Evolutionary conservation across 129 eudicot species (phyloP), one percentile per base, ranked within the genome.

Genomic region (Centella asiatica): DNA sequence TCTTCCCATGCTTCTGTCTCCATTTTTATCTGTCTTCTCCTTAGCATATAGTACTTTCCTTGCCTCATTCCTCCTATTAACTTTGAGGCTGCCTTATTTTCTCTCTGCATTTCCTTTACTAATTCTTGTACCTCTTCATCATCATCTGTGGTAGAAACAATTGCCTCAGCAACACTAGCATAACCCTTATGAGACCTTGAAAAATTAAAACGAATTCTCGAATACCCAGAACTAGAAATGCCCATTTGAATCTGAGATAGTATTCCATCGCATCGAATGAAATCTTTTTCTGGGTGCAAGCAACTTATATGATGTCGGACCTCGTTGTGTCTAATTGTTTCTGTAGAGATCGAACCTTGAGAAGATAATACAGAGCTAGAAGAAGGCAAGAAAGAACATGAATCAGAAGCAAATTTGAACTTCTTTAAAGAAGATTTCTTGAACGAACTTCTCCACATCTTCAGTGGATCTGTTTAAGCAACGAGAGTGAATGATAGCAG

Each of bases 1-100:
- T 70, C 72, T 51, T 72, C 80, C 98, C 98, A 90, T 0, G 98
- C 98, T 52, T 86, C 98, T 0, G 98, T 90, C 75, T 90, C 98
- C 29, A 74, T 66, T 78, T 92, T 92, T 11, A 84, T 74, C 62
- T 92, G 98, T 24, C 95, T 62, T 64, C 64, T 82, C 53, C 88
- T 76, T 11, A 92, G 81, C 13, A 66, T 59, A 61, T 25, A 37
- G 67, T 84, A 81, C 78, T 80, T 87, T 64, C 86, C 83, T 36
- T 54, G 66, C 63, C 85, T 77, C 69, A 92, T 82, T 22, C 94
- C 96, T 5, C 72, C 75, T n/a, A 83, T 70, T 34, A 67, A 4
- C 48, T 72, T 81, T 11, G 61, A 72, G 55, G 69, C 66, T 53
- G 68, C 71, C 50, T 81, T 74, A 40, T 47, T 75, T 40, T 73